These are phyloP conservation scores for Aegilops umbellulata DNA, from an alignment of 176 grass and related monocot species.

Conservation along the genomic window DNA sequence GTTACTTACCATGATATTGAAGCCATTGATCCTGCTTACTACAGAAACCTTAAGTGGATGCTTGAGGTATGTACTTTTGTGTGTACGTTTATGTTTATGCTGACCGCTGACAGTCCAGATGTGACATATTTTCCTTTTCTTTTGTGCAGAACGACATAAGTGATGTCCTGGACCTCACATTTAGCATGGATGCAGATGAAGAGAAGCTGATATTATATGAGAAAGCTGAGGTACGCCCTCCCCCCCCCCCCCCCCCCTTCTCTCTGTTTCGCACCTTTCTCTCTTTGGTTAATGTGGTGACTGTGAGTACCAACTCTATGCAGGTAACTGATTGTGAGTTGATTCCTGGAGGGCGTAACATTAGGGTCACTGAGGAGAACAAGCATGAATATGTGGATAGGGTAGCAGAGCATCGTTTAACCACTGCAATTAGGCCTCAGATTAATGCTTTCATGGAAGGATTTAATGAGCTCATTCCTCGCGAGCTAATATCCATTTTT, in stretches of 20 bases:
- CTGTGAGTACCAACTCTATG: constrained; percentile 19
- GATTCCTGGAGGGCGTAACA: constrained; percentile 93
- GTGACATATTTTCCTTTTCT: constrained; percentile 19
- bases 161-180: constrained; percentile 93
- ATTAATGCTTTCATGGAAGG: constrained; percentile 96
- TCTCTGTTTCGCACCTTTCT: too few species aligned
- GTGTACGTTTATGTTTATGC: neutral
- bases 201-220: constrained; percentile 95
- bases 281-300: neutral
- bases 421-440: constrained; percentile 94
- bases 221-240: constrained; percentile 56
- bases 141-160: constrained; percentile 89
- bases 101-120: constrained; percentile 8
- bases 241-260: too few species aligned
- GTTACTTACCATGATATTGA: constrained; percentile 99
- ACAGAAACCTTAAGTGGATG: constrained; percentile 99
- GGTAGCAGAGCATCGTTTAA: constrained; percentile 84
- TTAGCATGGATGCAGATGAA: constrained; percentile 98
- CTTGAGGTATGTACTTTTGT: constrained; percentile 68
- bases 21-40: constrained; percentile 97
- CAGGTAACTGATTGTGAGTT: constrained; percentile 98
- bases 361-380: constrained; percentile 93
- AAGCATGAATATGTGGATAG: constrained; percentile 95
- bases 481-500: constrained; percentile 90
- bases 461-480: constrained; percentile 83